phyloP scores from a whole-genome alignment of 2,329 filamentous ascomycete species.

The Fusarium falciforme region DNA sequence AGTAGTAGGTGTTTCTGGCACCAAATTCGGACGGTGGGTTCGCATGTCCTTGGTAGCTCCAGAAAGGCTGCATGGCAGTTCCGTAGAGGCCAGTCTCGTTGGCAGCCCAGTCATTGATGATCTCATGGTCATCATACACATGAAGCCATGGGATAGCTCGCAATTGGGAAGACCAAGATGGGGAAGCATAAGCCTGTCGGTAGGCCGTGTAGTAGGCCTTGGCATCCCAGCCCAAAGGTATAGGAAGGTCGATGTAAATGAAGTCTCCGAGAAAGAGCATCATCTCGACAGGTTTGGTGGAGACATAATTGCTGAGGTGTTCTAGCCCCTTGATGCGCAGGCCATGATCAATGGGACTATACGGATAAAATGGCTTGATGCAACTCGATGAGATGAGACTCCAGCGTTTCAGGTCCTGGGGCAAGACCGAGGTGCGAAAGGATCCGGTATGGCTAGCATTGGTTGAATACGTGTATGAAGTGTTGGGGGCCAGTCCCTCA shows the following conservation, averaged over 20 bases:
- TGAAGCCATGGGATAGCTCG: neutral
- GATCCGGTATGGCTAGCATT: neutral
- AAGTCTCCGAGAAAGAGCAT: neutral
- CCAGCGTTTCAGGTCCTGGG: neutral
- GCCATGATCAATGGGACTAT: neutral
- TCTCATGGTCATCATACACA: conserved; percentile 5
- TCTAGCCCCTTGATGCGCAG: neutral
- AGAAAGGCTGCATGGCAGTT: neutral
- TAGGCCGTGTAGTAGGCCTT: neutral
- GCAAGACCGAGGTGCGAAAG: neutral
- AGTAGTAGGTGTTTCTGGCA: neutral
- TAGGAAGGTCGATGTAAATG: neutral
- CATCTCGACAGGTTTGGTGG: neutral
- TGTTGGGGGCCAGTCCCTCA: neutral
- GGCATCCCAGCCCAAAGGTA: neutral
- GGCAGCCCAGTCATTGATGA: conserved; percentile 1
- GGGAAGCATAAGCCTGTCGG: neutral
- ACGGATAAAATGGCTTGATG: neutral
- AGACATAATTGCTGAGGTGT: neutral
- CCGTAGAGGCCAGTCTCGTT: neutral
- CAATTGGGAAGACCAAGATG: neutral
- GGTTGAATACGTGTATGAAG: neutral
- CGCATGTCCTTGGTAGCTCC: neutral
- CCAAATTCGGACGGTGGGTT: neutral
- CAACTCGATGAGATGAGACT: neutral